phyloP scores from a whole-genome alignment of 2,329 filamentous ascomycete genomes.

The Cercospora brassicicola region DNA sequence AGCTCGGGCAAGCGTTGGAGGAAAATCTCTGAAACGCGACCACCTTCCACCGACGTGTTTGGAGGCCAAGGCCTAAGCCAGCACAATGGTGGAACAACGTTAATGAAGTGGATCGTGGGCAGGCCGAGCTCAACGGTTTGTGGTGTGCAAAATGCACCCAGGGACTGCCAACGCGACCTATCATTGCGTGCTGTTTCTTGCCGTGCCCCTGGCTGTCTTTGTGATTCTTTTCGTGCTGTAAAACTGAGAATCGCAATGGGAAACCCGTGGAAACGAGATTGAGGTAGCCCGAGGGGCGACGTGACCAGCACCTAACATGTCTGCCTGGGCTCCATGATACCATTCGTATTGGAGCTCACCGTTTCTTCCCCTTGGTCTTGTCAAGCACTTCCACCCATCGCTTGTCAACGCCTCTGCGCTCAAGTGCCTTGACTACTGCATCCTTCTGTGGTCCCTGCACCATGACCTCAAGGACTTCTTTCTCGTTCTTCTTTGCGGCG shows the following conservation, averaged over 20 bases:
- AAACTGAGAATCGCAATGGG: background rate
- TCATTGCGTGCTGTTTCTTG: background rate
- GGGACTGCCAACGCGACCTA: background rate
- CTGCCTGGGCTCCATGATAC: background rate
- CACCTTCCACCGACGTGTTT: background rate
- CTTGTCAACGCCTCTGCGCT: constrained; percentile 58
- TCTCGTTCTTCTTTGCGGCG: constrained; percentile 60
- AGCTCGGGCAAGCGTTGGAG: background rate
- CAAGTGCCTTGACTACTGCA: constrained; percentile 60
- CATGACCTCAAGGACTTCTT: constrained; percentile 65
- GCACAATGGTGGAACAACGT: background rate
- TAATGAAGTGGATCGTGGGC: background rate
- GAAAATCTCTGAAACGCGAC: background rate
- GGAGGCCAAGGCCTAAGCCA: background rate
- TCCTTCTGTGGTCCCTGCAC: constrained; percentile 67
- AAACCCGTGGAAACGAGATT: background rate
- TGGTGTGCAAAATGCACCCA: background rate
- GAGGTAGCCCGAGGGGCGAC: background rate
- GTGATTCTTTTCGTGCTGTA: background rate
- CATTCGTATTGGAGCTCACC: constrained; percentile 13
- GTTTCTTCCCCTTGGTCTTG: constrained; percentile 67
- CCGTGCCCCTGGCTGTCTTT: background rate
- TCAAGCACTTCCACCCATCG: constrained; percentile 66
- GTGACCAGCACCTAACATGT: background rate
- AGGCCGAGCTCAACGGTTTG: background rate